These are phyloP conservation scores for Melanomma pulvis-pyrius DNA, from an alignment of 495 filamentous ascomycete genomes.

Conservation along the genomic window DNA sequence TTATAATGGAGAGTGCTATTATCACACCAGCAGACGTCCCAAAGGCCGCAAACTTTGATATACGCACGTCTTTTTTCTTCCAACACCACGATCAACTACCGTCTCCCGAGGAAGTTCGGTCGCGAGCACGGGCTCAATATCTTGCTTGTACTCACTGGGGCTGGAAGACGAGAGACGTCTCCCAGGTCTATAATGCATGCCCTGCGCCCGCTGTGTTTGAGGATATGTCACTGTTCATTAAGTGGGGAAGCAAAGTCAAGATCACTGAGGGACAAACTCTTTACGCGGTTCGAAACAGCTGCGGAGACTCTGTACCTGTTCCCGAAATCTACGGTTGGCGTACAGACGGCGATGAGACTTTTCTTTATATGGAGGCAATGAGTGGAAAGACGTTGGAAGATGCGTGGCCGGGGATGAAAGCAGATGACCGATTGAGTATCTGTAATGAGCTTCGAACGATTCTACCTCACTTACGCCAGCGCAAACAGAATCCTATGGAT, in stretches of 20 bases:
- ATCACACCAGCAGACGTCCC: slow-evolving; percentile 9
- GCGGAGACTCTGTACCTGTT: slow-evolving; percentile 47
- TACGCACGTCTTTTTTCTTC: slow-evolving; percentile 20
- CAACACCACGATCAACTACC: slow-evolving; percentile 18
- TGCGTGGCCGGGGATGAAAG: slow-evolving; percentile 45
- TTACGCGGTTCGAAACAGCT: slow-evolving; percentile 45
- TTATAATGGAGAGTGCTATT: background rate
- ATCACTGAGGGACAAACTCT: slow-evolving; percentile 52
- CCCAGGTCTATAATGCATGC: slow-evolving; percentile 20
- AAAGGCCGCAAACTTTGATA: slow-evolving; percentile 17
- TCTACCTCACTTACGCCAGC: slow-evolving; percentile 38
- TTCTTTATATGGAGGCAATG: slow-evolving; percentile 56
- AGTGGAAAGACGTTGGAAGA: slow-evolving; percentile 46
- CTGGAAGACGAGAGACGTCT: slow-evolving; percentile 16
- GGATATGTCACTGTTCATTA: slow-evolving; percentile 50
- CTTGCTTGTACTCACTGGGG: slow-evolving; percentile 24
- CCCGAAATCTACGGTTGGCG: slow-evolving; percentile 56
- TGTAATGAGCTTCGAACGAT: slow-evolving; percentile 46
- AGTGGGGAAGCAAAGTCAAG: slow-evolving; percentile 49
- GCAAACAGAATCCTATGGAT: slow-evolving; percentile 45
- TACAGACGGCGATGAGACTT: slow-evolving; percentile 47
- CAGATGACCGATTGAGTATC: slow-evolving; percentile 44
- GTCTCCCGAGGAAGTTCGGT: slow-evolving; percentile 25
- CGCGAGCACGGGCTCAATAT: slow-evolving; percentile 25
- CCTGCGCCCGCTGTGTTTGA: slow-evolving; percentile 44